Percentiles rank a stretch among this genome's conserved stretches.
Evolutionary conservation across 2,329 filamentous ascomycete species (phyloP).

Genomic region (Cyanodermella asteris): DNA sequence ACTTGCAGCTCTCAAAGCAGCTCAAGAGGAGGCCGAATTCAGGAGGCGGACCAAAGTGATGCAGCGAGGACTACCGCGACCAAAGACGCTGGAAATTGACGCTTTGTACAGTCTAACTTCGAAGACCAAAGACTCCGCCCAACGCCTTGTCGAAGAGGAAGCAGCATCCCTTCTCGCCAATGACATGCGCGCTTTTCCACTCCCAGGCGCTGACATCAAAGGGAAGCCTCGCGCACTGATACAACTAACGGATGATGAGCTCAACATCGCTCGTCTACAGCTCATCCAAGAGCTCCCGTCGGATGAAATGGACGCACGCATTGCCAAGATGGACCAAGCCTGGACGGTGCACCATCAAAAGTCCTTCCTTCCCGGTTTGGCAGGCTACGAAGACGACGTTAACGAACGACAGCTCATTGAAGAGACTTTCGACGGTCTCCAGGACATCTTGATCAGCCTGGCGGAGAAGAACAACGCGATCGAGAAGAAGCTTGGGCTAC

Average conservation of each 20-base stretch:
- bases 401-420: slow-evolving; percentile 44
- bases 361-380: slow-evolving; percentile 47
- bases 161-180: slow-evolving; percentile 59
- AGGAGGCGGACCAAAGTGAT: slow-evolving; percentile 77
- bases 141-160: slow-evolving; percentile 52
- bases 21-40: slow-evolving; percentile 46
- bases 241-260: slow-evolving; percentile 44
- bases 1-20: slow-evolving; percentile 39
- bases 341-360: slow-evolving; percentile 28
- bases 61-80: slow-evolving; percentile 62
- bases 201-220: slow-evolving; percentile 44
- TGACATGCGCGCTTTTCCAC: slow-evolving; percentile 53
- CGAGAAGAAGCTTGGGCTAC: slow-evolving; percentile 77
- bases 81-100: slow-evolving; percentile 48
- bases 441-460: slow-evolving; percentile 53
- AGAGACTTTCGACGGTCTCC: slow-evolving; percentile 40
- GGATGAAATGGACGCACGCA: slow-evolving; percentile 27
- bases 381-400: slow-evolving; percentile 60
- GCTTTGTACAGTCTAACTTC: slow-evolving; percentile 43
- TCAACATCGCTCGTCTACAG: slow-evolving; percentile 55
- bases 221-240: slow-evolving; percentile 39
- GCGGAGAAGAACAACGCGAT: slow-evolving; percentile 69
- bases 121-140: slow-evolving; percentile 38
- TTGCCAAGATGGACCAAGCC: slow-evolving; percentile 26
- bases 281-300: slow-evolving; percentile 46